Evolutionary conservation across 306 rosid species (phyloP), one percentile per base, ranked within the genome.

Genomic region (Comarum palustre): DNA sequence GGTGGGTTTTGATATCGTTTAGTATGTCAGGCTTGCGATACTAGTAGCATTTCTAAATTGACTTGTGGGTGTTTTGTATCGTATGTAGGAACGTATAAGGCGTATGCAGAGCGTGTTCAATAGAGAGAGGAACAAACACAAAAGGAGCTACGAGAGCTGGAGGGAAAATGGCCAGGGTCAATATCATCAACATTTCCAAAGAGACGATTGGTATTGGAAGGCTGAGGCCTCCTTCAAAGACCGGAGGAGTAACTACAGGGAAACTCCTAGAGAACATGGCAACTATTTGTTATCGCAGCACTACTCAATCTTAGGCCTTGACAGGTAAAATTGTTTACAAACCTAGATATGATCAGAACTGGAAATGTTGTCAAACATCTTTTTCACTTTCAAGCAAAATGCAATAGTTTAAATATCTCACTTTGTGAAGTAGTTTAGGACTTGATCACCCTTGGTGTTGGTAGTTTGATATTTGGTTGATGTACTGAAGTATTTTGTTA

Each of bases 141-240:
- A 75, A 81, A 83, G 89, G 78, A 54, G 88, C 75, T 95, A 87
- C 0, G 96, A 95, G 77, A 91, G 90, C 83, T 95, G 99, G 99
- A 87, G 82, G 83, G 96, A 90, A 77, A 79, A 78, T 29, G 93
- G 68, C 25, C 75, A 84, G 1, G 87, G 87, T 58, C 74, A 84
- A 4, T 79, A 82, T 80, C 90, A 87, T 74, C 97, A 91, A 38
- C 90, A 95, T 55, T 89, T 76, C 72, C 97, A 89, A 83, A 85
- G 97, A 78, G 97, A 95, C 20, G 99, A 95, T 79, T 95, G 99
- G 99, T 95, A 95, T 80, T 95, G 99, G 99, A 90, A 95, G 82
- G 25, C 96, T 17, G 93, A 88, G 72, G 67, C 89, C 42, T 88
- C 95, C 70, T 84, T 80, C 69, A 88, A 78, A 73, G 89, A 91